Conservation (phyloP, 768 basidiomycete species). For the Pholiota microspora region DNA sequence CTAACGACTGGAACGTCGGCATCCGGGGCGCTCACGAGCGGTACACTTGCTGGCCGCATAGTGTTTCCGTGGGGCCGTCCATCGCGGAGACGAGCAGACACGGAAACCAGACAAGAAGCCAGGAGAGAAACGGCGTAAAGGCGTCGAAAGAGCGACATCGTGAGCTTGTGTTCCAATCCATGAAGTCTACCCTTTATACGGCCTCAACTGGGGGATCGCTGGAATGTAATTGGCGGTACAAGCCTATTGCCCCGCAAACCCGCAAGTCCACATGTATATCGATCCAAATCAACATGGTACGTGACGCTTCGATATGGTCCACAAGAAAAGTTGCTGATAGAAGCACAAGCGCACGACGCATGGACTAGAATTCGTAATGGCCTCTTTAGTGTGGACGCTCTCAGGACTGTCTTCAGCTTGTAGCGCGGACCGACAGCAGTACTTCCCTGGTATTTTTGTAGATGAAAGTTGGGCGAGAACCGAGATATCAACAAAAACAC, state of each 20-base stretch:
- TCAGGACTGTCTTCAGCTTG: background rate
- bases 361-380: background rate
- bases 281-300: slow-evolving; percentile 11
- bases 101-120: slow-evolving; percentile 15
- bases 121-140: slow-evolving; percentile 23
- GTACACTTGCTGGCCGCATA: slow-evolving; percentile 35
- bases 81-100: slow-evolving; percentile 29
- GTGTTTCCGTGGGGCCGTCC: slow-evolving; percentile 42
- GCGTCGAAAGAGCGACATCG: slow-evolving; percentile 10
- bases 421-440: background rate
- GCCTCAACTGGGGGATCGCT: background rate
- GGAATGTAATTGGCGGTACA: background rate
- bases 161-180: background rate
- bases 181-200: background rate
- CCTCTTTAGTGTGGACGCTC: background rate
- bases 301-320: slow-evolving; percentile 8
- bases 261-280: slow-evolving; percentile 15
- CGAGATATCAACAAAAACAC: background rate
- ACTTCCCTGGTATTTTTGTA: background rate
- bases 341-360: background rate
- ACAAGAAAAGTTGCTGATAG: background rate
- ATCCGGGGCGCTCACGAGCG: slow-evolving; percentile 26
- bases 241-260: background rate
- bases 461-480: background rate
- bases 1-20: slow-evolving; percentile 36